Base-by-base conservation (phyloP, 2,329 filamentous ascomycete species). In the Penicillium olsonii region DNA sequence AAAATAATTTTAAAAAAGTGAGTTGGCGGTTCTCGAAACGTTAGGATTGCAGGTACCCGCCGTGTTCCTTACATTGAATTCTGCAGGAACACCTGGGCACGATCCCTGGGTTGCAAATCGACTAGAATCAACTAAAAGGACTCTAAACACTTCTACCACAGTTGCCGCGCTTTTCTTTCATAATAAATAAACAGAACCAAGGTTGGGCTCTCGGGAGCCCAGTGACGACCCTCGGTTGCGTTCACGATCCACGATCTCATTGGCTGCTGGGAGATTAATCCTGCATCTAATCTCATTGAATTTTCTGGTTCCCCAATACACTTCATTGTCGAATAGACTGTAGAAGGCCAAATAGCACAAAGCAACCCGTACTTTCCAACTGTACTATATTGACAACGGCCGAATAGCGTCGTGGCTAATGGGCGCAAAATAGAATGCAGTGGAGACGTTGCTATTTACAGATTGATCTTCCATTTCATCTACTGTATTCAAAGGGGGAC, bases 381-480 rank as follows among this genome's bases (percentile, higher is more conserved):
- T 29, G n/a, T n/a, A n/a, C n/a, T n/a, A n/a, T n/a, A 12, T n/a
- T 4, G n/a, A 31, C 14, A 31, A 14, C 12, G 4, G 12, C n/a
- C n/a, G 12, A 6, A n/a, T 31, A 31, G 29, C n/a, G 29, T 31
- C 29, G 29, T 31, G 29, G 29, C 29, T 6, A 14, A 31, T 34
- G 29, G 14, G 14, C 19, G 31, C 14, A 29, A 42, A 42, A 37
- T 35, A 14, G 11, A 29, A 20, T 34, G 14, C 15, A 12, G 50
- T 57, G 55, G 56, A 48, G 55, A 40, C 12, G 24, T 50, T 55
- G 17, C 53, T 56, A 56, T 54, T 54, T 53, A 48, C 50, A 43
- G 52, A 41, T 17, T 12, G 26, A 17, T 19, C 20, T 19, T 31
- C 35, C 19, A 15, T 14, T 31, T 35, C 20, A 14, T 26, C n/a